Base-by-base conservation (phyloP, 352 stramenopile species). In the Phytophthora chlamydospora region DNA sequence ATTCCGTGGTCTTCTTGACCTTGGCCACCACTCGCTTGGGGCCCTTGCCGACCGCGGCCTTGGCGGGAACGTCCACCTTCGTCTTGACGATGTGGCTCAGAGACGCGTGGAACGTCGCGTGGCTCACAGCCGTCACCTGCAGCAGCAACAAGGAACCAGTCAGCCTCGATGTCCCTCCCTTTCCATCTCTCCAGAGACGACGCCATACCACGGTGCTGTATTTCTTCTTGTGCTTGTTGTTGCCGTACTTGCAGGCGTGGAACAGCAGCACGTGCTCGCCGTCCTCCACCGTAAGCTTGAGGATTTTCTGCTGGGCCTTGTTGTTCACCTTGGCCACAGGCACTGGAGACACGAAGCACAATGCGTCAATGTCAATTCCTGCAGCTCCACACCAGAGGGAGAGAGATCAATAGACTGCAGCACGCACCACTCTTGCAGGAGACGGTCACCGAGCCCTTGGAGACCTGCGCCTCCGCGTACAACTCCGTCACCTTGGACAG, bases 201-300 rank as follows among this genome's bases (percentile, higher is more conserved):
- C 3, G 13, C 43, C 68, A 32, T 68, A 91, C 85, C 64, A 83
- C 72, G 8, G 85, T 85, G 64, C 83, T 91, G 68, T 83, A 86
- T 69, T 95, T 95, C 62, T 76, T 80, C 80, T 95, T 95, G 78
- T 93, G 83, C 68, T 87, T 87, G 66, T 95, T 95, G 75, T 95
- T 95, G 58, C 85, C 85, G 55, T 93, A 92, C 40, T 91, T 88
- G 49, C 66, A 80, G 10, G 73, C 82, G 46, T 83, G 85, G 51
- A 92, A 91, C 43, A 93, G 75, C 68, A 91, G 59, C 58, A 88
- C 78, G 52, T 80, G 70, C 13, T 87, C 78, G 52, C 76, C 80
- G 19, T 73, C 60, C 35, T 71, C 70, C 32, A 75, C 58, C 41
- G 68, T 63, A 17, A 74, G 65, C 55, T 78, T 68, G 68, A 53